Evolutionary conservation across 2,329 filamentous ascomycete genomes (phyloP).

Genomic region (Xylariaceae sp.): DNA sequence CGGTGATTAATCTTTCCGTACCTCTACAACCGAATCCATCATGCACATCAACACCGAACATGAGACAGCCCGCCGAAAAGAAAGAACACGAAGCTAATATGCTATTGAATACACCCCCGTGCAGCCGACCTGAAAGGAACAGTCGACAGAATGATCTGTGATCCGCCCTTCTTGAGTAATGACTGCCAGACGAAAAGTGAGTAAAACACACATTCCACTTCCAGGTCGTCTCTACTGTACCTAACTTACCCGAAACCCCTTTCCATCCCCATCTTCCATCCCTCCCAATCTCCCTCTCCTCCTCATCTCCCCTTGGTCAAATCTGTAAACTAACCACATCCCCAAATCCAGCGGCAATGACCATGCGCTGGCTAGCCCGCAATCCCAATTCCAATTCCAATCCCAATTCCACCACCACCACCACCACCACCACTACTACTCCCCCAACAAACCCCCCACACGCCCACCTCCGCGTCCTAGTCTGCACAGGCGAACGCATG

Average conservation of each 20-base stretch:
- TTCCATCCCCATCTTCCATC: not conserved
- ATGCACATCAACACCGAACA: not conserved
- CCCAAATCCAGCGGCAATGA: slow-evolving; percentile 56
- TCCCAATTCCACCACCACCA: not conserved
- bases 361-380: slow-evolving; percentile 66
- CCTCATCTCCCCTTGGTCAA: not conserved
- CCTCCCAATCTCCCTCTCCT: not conserved
- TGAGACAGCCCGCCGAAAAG: no score
- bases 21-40: not conserved
- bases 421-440: slow-evolving; percentile 15
- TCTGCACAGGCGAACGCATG: slow-evolving; percentile 77
- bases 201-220: slow-evolving; percentile 13
- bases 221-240: not conserved
- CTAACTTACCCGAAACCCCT: not conserved
- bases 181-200: slow-evolving; percentile 75
- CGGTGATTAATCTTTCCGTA: not conserved
- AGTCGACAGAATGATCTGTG: slow-evolving; percentile 65
- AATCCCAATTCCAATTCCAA: not conserved
- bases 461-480: slow-evolving; percentile 44
- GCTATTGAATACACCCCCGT: not conserved
- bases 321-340: not conserved
- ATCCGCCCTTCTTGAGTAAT: slow-evolving; percentile 73
- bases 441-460: no score
- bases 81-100: not conserved
- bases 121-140: slow-evolving; percentile 54